Conservation (phyloP, 2,329 filamentous ascomycete genomes). For the Aureobasidium zeae region DNA sequence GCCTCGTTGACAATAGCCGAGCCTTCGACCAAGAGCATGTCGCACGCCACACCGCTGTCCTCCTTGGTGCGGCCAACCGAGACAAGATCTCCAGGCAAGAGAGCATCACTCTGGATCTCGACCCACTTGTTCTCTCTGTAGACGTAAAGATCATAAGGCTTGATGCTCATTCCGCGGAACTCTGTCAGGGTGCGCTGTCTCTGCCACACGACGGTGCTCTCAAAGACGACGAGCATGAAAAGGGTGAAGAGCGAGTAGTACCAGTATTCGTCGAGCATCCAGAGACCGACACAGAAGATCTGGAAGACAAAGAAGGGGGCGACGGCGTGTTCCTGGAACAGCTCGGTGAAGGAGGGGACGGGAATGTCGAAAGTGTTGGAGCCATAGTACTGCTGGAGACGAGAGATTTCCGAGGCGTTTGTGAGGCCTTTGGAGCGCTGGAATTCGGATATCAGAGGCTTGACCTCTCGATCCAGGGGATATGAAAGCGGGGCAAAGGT, state of each 20-base stretch:
- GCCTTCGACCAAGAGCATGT: conserved; percentile 91
- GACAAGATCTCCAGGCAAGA: conserved; percentile 86
- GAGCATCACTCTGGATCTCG: conserved; percentile 79
- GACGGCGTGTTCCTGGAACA: conserved; percentile 97
- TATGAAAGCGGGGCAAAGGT: conserved; percentile 78
- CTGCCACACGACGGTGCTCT: conserved; percentile 99
- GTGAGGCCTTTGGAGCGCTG: conserved; percentile 70
- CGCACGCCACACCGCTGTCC: conserved; percentile 91
- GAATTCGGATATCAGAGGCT: conserved; percentile 67
- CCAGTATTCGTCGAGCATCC: conserved; percentile 99
- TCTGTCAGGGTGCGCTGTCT: conserved; percentile 90
- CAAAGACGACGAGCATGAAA: conserved; percentile 95
- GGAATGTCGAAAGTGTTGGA: conserved; percentile 96
- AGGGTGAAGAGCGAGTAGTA: conserved; percentile 99
- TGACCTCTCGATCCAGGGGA: conserved; percentile 74
- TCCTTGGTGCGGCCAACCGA: conserved; percentile 92
- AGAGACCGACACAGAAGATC: conserved; percentile 94
- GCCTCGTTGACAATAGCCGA: conserved; percentile 98
- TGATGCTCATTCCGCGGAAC: conserved; percentile 98
- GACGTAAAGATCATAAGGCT: conserved; percentile 91
- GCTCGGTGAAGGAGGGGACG: conserved; percentile 86
- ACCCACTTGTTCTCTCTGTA: conserved; percentile 81
- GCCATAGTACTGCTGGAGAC: conserved; percentile 86
- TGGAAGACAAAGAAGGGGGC: conserved; percentile 99
- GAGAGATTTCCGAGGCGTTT: conserved; percentile 64